Percentiles rank a stretch among this genome's conserved stretches.
These are phyloP conservation scores for Skeletonema grethae DNA, from an alignment of 108 stramenopile species.

Conservation along the genomic window DNA sequence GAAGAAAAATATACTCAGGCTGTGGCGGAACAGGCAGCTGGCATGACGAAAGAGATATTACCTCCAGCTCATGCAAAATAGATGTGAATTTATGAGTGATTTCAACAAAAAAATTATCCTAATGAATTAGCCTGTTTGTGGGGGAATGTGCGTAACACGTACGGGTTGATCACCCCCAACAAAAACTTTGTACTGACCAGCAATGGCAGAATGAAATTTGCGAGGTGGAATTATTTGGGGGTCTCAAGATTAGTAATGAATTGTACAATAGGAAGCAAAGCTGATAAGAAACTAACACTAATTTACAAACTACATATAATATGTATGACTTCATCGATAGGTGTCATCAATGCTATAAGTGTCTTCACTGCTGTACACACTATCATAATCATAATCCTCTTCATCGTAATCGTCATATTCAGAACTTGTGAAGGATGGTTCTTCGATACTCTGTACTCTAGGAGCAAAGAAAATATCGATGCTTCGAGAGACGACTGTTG, in stretches of 20 bases:
- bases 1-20: slow-evolving; percentile 89
- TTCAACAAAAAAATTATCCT: background rate
- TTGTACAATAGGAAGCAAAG: background rate
- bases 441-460: background rate
- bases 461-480: slow-evolving; percentile 31
- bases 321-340: too few relatives aligned
- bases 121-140: background rate
- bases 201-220: background rate
- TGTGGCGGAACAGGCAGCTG: slow-evolving; percentile 78
- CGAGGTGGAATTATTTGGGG: background rate
- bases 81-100: slow-evolving; percentile 1
- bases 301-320: background rate
- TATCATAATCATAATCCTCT: background rate
- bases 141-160: too few relatives aligned
- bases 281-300: background rate
- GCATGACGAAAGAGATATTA: slow-evolving; percentile 87
- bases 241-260: background rate
- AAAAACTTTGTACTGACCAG: too few relatives aligned
- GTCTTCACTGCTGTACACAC: background rate
- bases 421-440: background rate
- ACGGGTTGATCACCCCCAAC: too few relatives aligned
- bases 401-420: background rate
- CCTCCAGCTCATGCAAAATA: slow-evolving; percentile 79
- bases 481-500: slow-evolving; percentile 16
- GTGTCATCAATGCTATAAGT: background rate